phyloP scores from a whole-genome alignment of 768 basidiomycete genomes.

The Candolleomyces efflorescens region DNA sequence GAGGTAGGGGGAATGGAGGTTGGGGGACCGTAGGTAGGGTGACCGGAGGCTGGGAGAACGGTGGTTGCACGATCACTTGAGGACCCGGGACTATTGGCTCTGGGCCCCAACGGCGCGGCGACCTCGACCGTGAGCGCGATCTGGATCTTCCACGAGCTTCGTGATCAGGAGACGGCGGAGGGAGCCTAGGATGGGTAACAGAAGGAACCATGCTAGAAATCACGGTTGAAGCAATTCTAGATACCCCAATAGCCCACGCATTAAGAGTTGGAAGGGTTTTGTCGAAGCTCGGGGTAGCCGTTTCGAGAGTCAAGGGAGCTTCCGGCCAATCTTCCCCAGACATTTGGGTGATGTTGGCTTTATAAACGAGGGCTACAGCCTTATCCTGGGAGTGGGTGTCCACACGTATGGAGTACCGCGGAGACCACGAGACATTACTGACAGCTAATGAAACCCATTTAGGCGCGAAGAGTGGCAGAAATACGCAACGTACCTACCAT shows the following conservation, averaged over 20 bases:
- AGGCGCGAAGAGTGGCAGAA: background rate
- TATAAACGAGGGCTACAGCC: slow-evolving; percentile 3
- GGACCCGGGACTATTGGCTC: no score
- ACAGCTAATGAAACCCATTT: slow-evolving; percentile 19
- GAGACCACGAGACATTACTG: slow-evolving; percentile 26
- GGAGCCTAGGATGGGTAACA: no score
- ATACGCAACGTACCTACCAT: slow-evolving; percentile 25
- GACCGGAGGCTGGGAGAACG: no score
- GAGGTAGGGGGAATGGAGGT: no score
- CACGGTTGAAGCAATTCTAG: no score
- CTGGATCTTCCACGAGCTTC: no score
- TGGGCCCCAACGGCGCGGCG: no score
- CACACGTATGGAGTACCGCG: slow-evolving; percentile 36
- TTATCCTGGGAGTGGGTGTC: slow-evolving; percentile 30
- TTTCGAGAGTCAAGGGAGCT: slow-evolving; percentile 26
- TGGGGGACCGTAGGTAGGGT: no score
- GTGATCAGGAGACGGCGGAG: no score
- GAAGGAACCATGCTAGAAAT: no score
- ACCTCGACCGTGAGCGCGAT: no score
- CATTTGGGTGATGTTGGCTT: background rate
- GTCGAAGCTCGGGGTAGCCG: slow-evolving; percentile 18
- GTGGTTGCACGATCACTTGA: no score
- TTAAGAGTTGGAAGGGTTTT: background rate
- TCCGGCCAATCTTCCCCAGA: background rate
- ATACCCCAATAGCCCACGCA: background rate